Conservation (phyloP, 306 rosid genomes). For the Leucaena leucocephala region DNA sequence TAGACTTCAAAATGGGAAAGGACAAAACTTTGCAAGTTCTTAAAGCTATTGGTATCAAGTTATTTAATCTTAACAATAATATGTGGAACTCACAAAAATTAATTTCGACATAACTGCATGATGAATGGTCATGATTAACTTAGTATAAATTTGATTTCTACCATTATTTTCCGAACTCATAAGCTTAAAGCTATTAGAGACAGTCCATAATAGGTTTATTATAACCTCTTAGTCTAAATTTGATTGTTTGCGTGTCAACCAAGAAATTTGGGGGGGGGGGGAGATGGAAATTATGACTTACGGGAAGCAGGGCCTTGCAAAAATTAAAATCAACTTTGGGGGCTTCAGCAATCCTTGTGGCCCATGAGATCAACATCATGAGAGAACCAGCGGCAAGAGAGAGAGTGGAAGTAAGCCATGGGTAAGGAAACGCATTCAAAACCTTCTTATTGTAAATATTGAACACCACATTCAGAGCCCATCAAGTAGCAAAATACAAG, state of each 20-base stretch:
- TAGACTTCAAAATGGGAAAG: not conserved
- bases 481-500: slow-evolving; percentile 74
- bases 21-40: not conserved
- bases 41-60: not conserved
- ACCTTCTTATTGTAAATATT: slow-evolving; percentile 88
- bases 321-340: slow-evolving; percentile 70
- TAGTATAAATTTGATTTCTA: not conserved
- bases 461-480: slow-evolving; percentile 92
- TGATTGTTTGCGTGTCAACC: not conserved
- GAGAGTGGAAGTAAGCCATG: slow-evolving; percentile 82
- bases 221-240: not conserved
- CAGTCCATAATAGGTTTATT: not conserved
- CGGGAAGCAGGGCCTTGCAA: slow-evolving; percentile 77
- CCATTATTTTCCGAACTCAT: not conserved
- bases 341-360: slow-evolving; percentile 58
- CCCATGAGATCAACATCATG: slow-evolving; percentile 83
- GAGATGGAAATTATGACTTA: slow-evolving; percentile 40
- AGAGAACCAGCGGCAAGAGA: slow-evolving; percentile 83
- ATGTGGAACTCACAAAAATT: not conserved
- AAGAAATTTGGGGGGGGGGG: not conserved
- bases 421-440: slow-evolving; percentile 73
- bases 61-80: no score
- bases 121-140: not conserved
- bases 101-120: not conserved
- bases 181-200: not conserved